Evolutionary conservation across 768 basidiomycete genomes (phyloP), one percentile per base, ranked within the genome.

Genomic region (Leccinum boreale): DNA sequence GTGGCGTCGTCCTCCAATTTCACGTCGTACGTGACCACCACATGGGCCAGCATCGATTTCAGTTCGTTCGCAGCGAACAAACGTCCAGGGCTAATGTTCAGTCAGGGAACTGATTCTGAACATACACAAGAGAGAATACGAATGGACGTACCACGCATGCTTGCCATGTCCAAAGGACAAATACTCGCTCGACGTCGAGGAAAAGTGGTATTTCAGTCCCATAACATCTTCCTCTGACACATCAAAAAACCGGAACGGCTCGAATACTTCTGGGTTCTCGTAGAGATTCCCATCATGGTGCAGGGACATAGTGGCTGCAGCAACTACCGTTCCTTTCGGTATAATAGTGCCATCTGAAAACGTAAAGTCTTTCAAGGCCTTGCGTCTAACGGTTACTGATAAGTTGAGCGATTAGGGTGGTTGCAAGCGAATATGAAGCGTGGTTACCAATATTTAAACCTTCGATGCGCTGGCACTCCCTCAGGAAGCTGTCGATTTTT

Each of bases 11-110:
- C 58, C 14, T 50, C 60, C 45, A 64, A 9, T 26, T 60, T 67
- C 50, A 67, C 8, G 19, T 67, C 66, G 15, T 67, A 66, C 23
- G 50, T 50, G 71, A 58, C 69, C n/a, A 84, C 58, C 5, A 82
- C 48, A 55, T 79, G 70, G 3, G 79, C 80, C 36, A 83, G 55
- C 67, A 83, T 74, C 0, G 73, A 65, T 63, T 83, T 82, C 67
- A 84, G 60, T 58, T 76, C 70, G 21, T 63, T 69, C 7, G 73
- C 74, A 4, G 78, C 77, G 58, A 81, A 75, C 65, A 81, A 80
- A 10, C 81, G 73, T 10, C 64, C 65, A 1, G 65, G 64, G 14
- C 50, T 51, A 23, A 28, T 8, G 9, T 17, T 28, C 8, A 46
- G 47, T 48, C 47, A 24, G 4, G 1, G 7, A 28, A 9, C 8